Evolutionary conservation across 2,329 filamentous ascomycete genomes (phyloP), one percentile per base, ranked within the genome.

Genomic region (Colletotrichum navitas): DNA sequence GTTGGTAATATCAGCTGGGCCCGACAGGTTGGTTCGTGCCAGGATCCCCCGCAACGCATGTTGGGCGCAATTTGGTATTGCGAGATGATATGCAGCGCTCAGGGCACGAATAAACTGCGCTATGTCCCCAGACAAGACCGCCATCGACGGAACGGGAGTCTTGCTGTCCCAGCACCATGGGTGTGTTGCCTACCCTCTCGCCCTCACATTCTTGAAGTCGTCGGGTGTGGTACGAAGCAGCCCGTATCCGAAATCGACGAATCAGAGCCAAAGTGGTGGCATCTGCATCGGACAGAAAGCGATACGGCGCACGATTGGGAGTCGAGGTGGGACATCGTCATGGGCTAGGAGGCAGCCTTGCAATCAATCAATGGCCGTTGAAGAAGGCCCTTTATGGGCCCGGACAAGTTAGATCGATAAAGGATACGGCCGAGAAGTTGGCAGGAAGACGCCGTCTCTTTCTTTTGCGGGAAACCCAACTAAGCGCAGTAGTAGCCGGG

Each of bases 381-480:
- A 49, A 47, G 54, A 71, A 52, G 68, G 54, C 68, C 65, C 68
- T 59, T 71, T 71, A 47, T 47, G 65, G 52, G 54, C 36, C 41
- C 54, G 29, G 60, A 36, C 45, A 39, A 16, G 52, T 62, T 71
- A 68, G 68, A 29, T 55, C 54, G 39, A 36, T 68, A 55, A 18
- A 68, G 65, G 52, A 71, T 71, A 71, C 68, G 68, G 68, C 68
- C 68, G 68, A 63, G 45, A 71, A 61, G 41, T 45, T 71, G 65
- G 39, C 59, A 68, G 65, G 59, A 71, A 59, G 68, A 59, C 65
- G 68, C 68, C 68, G 68, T 71, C 65, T 59, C 68, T 71, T 71
- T 71, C 65, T 71, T 60, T 29, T 41, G 21, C 68, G 68, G 68
- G 68, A 71, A 55, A 54, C 21, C 68, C 68, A 71, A 68, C 52